Percentiles rank a stretch among this genome's conserved stretches.
Evolutionary conservation across 306 rosid species (phyloP).

Genomic region (Rosa persica): DNA sequence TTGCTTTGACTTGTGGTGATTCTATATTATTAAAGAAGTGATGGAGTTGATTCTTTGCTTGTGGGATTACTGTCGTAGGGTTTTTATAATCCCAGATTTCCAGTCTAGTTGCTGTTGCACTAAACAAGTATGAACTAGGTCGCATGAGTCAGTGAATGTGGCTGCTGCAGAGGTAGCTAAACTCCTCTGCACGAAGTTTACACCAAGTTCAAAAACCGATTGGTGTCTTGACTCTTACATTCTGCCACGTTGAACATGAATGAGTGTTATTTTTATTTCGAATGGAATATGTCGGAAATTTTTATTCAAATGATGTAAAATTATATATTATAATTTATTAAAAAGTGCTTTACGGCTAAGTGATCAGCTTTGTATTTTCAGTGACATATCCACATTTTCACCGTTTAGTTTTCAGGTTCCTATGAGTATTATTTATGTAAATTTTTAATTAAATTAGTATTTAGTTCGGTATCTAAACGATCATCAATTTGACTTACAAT

Average conservation of each 20-base stretch:
- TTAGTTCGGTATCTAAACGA: too few relatives aligned
- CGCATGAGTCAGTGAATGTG: conserved; percentile 12
- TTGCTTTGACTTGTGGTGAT: conserved; percentile 29
- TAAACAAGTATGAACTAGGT: conserved; percentile 2
- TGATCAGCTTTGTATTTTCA: too few relatives aligned
- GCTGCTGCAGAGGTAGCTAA: background rate
- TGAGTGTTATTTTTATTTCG: too few relatives aligned
- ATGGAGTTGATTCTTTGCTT: conserved; percentile 1
- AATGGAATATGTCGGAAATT: too few relatives aligned
- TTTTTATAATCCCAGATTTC: conserved; percentile 1
- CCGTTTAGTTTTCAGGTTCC: too few relatives aligned
- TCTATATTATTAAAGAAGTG: background rate
- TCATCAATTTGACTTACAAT: too few relatives aligned
- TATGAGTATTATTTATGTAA: too few relatives aligned
- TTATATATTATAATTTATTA: too few relatives aligned
- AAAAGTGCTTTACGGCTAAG: too few relatives aligned
- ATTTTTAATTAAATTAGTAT: too few relatives aligned
- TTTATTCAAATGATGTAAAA: too few relatives aligned
- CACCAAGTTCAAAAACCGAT: background rate
- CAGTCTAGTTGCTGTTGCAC: background rate
- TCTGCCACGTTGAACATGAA: background rate
- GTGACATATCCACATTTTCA: too few relatives aligned
- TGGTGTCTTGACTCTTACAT: background rate
- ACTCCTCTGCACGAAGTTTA: background rate
- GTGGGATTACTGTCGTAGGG: background rate